Evolutionary conservation across 495 filamentous ascomycete genomes (phyloP).

Genomic region (Tuber melanosporum): DNA sequence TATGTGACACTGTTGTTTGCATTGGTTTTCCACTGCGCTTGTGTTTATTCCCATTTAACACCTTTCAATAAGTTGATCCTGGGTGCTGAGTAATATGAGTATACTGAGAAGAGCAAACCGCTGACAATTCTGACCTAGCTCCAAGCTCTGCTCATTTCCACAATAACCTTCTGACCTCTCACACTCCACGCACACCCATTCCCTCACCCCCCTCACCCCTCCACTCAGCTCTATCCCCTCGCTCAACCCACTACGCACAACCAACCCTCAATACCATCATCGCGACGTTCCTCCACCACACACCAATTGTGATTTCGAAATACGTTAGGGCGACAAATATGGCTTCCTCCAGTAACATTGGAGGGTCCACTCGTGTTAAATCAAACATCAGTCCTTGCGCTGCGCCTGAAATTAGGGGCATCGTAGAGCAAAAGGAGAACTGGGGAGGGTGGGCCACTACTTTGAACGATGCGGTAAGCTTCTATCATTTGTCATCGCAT

Average conservation of each 20-base stretch:
- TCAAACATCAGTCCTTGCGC: background rate
- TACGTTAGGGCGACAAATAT: background rate
- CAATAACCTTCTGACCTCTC: background rate
- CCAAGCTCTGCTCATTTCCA: background rate
- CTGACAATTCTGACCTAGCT: background rate
- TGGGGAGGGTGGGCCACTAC: conserved; percentile 84
- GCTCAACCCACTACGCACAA: background rate
- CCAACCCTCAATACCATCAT: background rate
- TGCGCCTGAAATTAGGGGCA: background rate
- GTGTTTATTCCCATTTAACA: too few species aligned
- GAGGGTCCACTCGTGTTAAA: background rate
- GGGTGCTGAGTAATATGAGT: background rate
- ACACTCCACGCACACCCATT: background rate
- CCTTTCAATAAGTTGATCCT: background rate
- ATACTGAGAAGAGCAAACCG: background rate
- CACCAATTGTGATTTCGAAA: background rate
- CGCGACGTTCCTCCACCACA: background rate
- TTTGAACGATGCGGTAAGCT: conserved; percentile 78
- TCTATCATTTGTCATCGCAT: background rate
- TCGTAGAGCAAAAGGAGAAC: background rate
- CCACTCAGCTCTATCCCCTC: background rate
- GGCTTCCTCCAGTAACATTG: background rate
- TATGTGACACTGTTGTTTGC: too few species aligned
- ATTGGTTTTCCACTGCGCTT: too few species aligned
- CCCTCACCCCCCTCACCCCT: background rate